Percentiles rank a stretch among this genome's conserved stretches.
These are phyloP conservation scores for Solidago caesia DNA, from an alignment of 129 eudicot species.

Conservation along the genomic window DNA sequence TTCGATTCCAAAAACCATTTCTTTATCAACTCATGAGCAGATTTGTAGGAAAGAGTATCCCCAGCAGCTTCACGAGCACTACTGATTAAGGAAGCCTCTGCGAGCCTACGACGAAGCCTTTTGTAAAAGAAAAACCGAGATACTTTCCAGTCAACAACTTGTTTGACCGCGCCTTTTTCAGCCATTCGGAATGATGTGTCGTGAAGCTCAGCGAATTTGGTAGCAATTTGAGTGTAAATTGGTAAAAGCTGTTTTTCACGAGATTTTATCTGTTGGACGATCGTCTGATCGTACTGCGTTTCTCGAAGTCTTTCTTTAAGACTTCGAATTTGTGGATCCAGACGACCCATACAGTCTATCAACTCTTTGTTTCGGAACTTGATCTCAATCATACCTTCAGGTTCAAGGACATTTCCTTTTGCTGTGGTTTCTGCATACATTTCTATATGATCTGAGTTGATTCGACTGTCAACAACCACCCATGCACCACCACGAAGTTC, in stretches of 20 bases:
- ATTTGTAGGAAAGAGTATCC: constrained; percentile 50
- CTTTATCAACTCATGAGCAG: constrained; percentile 61
- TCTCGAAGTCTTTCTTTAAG: constrained; percentile 55
- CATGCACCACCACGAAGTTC: constrained; percentile 99
- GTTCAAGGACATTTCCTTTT: constrained; percentile 93
- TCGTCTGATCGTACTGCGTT: constrained; percentile 34
- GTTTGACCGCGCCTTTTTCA: constrained; percentile 69
- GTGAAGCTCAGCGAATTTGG: constrained; percentile 89
- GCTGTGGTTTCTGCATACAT: constrained; percentile 96
- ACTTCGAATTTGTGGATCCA: constrained; percentile 60
- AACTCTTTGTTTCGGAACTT: constrained; percentile 74
- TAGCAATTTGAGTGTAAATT: constrained; percentile 90
- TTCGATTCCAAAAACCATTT: constrained; percentile 63
- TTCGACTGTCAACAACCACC: constrained; percentile 94
- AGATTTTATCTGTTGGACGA: constrained; percentile 60
- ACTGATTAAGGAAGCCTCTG: constrained; percentile 55
- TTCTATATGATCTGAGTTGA: constrained; percentile 84
- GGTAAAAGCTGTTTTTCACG: constrained; percentile 94
- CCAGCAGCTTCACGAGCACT: constrained; percentile 67
- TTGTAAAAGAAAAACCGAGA: constrained; percentile 75
- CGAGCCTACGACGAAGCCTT: constrained; percentile 63
- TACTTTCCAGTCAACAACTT: constrained; percentile 70
- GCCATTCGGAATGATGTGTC: constrained; percentile 95
- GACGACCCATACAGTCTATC: constrained; percentile 80
- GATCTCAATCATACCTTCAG: constrained; percentile 94